Evolutionary conservation across 169 alveolate genomes (phyloP).

Genomic region (Cryptosporidium canis): DNA sequence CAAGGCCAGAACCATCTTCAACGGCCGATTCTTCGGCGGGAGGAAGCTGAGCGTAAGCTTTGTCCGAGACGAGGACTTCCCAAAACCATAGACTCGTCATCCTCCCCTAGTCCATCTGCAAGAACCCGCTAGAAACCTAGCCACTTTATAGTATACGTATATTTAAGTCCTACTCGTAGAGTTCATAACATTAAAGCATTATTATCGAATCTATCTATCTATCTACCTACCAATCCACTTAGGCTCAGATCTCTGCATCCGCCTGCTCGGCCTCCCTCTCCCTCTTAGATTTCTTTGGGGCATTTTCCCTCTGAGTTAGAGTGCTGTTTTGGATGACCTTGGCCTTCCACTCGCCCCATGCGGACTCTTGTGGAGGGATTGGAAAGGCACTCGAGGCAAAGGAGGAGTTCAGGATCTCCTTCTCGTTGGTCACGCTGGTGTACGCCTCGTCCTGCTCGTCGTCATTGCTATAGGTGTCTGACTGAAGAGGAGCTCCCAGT

Average conservation of each 20-base stretch:
- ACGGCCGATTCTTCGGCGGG: conserved; percentile 88
- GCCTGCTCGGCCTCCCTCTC: conserved; percentile 90
- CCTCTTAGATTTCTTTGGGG: conserved; percentile 84
- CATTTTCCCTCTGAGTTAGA: conserved; percentile 88
- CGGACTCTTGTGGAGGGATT: conserved; percentile 82
- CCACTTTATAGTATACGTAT: no score
- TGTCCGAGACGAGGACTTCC: conserved; percentile 73
- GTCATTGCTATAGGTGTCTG: conserved; percentile 26
- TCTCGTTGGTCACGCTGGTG: not conserved
- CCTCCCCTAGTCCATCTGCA: not conserved
- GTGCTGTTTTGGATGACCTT: conserved; percentile 90
- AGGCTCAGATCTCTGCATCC: conserved; percentile 86
- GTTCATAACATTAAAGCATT: no score
- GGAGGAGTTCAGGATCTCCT: conserved; percentile 20
- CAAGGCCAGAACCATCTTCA: conserved; percentile 79
- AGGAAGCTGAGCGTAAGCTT: conserved; percentile 81
- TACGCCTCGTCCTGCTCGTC: conserved; percentile 28
- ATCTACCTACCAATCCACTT: not conserved
- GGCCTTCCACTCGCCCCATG: conserved; percentile 93
- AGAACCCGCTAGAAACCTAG: not conserved
- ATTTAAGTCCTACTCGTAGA: no score
- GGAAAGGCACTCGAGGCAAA: conserved; percentile 50
- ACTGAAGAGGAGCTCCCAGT: not conserved
- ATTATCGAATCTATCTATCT: not conserved
- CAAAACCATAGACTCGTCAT: not conserved